Evolutionary conservation across 2,329 filamentous ascomycete genomes (phyloP).

Genomic region (Aspergillus thermomutatus): DNA sequence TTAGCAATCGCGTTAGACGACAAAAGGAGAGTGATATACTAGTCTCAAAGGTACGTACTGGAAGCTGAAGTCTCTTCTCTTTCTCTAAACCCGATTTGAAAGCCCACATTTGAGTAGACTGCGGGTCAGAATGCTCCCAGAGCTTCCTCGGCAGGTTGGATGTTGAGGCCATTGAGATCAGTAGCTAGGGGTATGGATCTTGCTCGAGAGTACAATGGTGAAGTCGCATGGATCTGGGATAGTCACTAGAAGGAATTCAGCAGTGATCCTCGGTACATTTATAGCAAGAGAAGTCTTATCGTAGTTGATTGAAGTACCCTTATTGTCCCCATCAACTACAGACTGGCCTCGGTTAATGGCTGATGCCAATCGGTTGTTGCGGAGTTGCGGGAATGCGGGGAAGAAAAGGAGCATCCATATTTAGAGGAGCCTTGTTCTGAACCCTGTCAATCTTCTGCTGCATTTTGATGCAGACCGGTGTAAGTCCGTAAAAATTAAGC

Average conservation of each 20-base stretch:
- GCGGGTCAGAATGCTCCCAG: constrained; percentile 63
- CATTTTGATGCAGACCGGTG: neutral
- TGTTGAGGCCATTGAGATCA: constrained; percentile 13
- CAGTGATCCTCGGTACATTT: neutral
- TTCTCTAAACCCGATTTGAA: constrained; percentile 66
- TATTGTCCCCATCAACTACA: neutral
- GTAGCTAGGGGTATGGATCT: neutral
- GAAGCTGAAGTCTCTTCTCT: constrained; percentile 54
- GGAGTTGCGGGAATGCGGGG: neutral
- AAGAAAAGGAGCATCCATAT: neutral
- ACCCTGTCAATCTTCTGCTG: neutral
- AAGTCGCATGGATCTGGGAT: neutral
- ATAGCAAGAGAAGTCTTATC: neutral
- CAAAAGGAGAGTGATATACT: neutral
- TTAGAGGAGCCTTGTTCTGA: too few relatives aligned
- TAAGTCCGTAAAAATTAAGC: neutral
- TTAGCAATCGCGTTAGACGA: constrained; percentile 26
- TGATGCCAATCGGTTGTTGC: neutral
- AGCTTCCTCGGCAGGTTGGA: constrained; percentile 54
- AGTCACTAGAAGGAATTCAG: neutral
- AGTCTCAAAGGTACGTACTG: constrained; percentile 41
- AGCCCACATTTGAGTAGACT: constrained; percentile 61
- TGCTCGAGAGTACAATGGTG: neutral
- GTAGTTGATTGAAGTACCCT: neutral
- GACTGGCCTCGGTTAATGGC: neutral